These are phyloP conservation scores for Plasmodium vivax DNA, from an alignment of 169 alveolate species.

Conservation along the genomic window DNA sequence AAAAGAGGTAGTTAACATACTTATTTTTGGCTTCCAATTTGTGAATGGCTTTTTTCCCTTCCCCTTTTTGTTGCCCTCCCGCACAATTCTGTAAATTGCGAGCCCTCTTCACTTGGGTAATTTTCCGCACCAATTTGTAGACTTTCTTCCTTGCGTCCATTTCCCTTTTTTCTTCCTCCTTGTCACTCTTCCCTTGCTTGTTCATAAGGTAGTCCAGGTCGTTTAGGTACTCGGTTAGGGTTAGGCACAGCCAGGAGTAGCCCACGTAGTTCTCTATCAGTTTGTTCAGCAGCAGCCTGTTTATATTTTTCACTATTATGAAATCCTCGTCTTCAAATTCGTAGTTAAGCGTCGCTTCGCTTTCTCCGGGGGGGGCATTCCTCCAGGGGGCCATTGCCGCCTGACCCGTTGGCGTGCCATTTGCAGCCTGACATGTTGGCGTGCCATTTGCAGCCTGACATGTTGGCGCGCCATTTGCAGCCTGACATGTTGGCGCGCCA, in stretches of 20 bases:
- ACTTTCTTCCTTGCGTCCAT: constrained; percentile 1
- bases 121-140: constrained; percentile 12
- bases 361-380: background rate
- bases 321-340: constrained; percentile 67
- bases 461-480: background rate
- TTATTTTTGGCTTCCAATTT: background rate
- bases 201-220: constrained; percentile 1
- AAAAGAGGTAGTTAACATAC: constrained; percentile 31
- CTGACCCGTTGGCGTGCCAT: no score
- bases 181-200: background rate
- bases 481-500: background rate
- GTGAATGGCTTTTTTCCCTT: background rate
- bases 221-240: constrained; percentile 40
- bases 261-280: constrained; percentile 85
- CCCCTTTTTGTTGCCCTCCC: background rate
- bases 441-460: background rate
- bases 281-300: constrained; percentile 79
- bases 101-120: background rate
- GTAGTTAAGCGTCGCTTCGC: constrained; percentile 25
- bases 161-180: background rate
- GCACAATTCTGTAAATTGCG: background rate
- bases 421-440: background rate
- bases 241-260: constrained; percentile 85
- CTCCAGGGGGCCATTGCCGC: background rate
- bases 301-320: constrained; percentile 77